Base-by-base conservation (phyloP, 1,284 basidiomycete genomes). In the Stygiomarasmius scandens region DNA sequence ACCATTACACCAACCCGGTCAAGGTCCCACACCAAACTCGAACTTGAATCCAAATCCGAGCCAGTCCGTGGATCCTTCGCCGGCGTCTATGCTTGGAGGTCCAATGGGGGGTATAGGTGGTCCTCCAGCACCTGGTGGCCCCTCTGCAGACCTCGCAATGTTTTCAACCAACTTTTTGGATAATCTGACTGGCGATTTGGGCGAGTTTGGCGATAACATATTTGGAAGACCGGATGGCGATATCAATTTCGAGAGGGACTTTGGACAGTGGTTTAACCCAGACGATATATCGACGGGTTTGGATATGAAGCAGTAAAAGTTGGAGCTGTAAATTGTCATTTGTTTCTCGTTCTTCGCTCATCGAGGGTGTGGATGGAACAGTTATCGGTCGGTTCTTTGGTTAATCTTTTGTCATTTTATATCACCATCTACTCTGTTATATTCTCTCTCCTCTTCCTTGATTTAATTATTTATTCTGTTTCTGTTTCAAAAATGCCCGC, bases 211-310 rank as follows among this genome's bases (percentile, higher is more conserved):
- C 52, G 34, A 71, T 1, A 66, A 68, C 19, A 51, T 81, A 36
- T 81, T 83, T 65, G 69, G 74, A 44, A 61, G 45, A 27, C 22
- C 1, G 32, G 36, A 27, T 38, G 76, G 76, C 2, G 77, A 80
- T 53, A 70, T 86, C 65, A 81, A 85, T 64, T 87, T 87, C 61
- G 86, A 87, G 68, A 74, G 83, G 64, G 85, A 86, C 63, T 87
- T 87, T 69, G 82, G 83, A 51, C 83, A 85, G 62, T 88, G 86
- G 86, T 87, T 88, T 63, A 83, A 83, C 65, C 78, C 75, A 22
- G 77, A 82, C 55, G 81, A 82, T 60, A 66, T 69, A n/a, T 20
- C 32, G 38, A 16, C 43, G 41, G 38, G 16, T 27, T 19, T 27
- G 54, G 43, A 49, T 27, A 50, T 62, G 52, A 59, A 60, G 54